These are phyloP conservation scores for Terfezia claveryi DNA, from an alignment of 495 filamentous ascomycete species.

Conservation along the genomic window DNA sequence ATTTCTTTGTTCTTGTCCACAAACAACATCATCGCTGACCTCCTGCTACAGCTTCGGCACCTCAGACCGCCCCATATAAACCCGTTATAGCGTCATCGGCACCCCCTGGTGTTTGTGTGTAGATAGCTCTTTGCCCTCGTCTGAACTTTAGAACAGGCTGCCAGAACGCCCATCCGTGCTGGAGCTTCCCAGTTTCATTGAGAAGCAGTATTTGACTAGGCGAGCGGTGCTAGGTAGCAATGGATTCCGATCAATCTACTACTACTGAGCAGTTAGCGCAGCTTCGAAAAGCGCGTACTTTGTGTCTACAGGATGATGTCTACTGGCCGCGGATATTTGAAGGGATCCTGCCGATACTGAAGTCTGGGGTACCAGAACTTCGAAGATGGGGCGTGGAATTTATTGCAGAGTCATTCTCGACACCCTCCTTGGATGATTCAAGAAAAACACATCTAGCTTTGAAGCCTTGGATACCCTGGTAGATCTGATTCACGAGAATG, in stretches of 20 bases:
- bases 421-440: constrained; percentile 44
- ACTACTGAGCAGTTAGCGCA: neutral
- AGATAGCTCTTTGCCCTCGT: too few relatives aligned
- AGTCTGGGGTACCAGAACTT: constrained; percentile 50
- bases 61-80: too few relatives aligned
- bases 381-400: constrained; percentile 94
- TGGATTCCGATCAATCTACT: neutral
- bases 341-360: constrained; percentile 69
- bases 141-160: too few relatives aligned
- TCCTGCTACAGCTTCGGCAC: too few relatives aligned
- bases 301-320: constrained; percentile 59
- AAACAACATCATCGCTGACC: too few relatives aligned
- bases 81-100: too few relatives aligned
- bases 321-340: constrained; percentile 80
- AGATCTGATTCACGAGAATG: constrained; percentile 51
- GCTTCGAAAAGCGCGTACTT: constrained; percentile 41
- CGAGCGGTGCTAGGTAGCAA: neutral
- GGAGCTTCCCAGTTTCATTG: too few relatives aligned
- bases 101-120: too few relatives aligned
- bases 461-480: constrained; percentile 50
- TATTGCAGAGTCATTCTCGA: constrained; percentile 85
- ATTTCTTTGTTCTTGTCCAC: too few relatives aligned
- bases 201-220: too few relatives aligned
- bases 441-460: constrained; percentile 59
- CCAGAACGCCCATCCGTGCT: too few relatives aligned